phyloP scores from a whole-genome alignment of 2,329 filamentous ascomycete species.

The Ophiosphaerella narmari region DNA sequence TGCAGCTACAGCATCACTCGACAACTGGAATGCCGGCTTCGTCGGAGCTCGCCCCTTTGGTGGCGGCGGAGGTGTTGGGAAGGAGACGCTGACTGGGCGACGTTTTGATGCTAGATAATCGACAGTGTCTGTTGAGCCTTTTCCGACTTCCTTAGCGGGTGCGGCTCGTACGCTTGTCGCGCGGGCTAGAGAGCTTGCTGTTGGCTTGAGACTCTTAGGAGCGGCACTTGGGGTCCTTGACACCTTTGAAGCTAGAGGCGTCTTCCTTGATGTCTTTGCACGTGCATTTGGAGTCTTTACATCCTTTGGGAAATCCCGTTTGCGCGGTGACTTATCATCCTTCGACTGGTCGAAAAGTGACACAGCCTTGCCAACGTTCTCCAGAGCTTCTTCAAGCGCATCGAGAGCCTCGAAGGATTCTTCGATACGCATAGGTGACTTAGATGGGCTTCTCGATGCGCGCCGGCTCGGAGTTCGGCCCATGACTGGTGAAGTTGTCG shows the following conservation, averaged over 20 bases:
- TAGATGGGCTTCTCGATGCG: constrained; percentile 30
- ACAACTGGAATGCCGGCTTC: constrained; percentile 55
- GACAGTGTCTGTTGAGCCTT: constrained; percentile 29
- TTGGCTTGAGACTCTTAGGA: constrained; percentile 37
- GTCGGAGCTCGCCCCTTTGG: constrained; percentile 57
- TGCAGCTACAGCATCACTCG: constrained; percentile 58
- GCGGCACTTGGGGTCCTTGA: constrained; percentile 33
- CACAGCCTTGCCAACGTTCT: constrained; percentile 51
- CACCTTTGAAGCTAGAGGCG: constrained; percentile 20
- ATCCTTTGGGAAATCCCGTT: constrained; percentile 14
- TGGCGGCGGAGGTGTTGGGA: constrained; percentile 52
- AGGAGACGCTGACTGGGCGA: constrained; percentile 54
- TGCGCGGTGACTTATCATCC: constrained; percentile 37
- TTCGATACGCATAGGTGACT: constrained; percentile 46
- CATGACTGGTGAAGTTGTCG: constrained; percentile 21
- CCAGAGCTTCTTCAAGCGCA: constrained; percentile 57
- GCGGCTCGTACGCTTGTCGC: constrained; percentile 33
- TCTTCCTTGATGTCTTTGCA: constrained; percentile 12
- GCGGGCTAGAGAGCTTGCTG: constrained; percentile 28
- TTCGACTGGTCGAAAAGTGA: constrained; percentile 40
- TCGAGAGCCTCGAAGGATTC: constrained; percentile 58
- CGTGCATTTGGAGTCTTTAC: constrained; percentile 6
- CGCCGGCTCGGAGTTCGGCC: constrained; percentile 28
- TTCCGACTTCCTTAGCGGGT: constrained; percentile 25
- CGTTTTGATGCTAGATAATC: constrained; percentile 51